Conservation (phyloP, 129 eudicot genomes). For the Lonicera japonica region DNA sequence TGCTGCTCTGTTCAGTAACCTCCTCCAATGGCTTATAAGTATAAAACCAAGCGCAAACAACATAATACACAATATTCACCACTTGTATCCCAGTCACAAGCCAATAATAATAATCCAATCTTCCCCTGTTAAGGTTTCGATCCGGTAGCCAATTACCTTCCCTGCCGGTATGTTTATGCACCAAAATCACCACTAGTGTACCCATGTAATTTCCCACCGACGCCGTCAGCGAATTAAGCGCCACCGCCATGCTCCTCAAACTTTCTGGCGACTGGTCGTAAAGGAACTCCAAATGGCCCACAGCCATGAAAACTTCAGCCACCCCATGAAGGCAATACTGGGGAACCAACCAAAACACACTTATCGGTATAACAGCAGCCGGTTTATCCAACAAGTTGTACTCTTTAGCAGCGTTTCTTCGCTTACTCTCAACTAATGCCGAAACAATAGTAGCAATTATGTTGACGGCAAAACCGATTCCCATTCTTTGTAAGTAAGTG, state of each 20-base stretch:
- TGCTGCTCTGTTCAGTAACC: constrained; percentile 19
- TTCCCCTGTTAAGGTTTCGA: constrained; percentile 70
- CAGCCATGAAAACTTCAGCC: constrained; percentile 63
- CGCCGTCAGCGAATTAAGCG: constrained; percentile 48
- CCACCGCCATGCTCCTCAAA: constrained; percentile 84
- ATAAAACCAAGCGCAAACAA: constrained; percentile 52
- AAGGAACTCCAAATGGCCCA: constrained; percentile 85
- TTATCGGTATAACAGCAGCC: constrained; percentile 52
- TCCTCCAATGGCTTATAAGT: constrained; percentile 51
- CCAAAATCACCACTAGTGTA: constrained; percentile 56
- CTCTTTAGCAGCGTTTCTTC: constrained; percentile 58
- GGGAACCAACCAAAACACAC: constrained; percentile 82
- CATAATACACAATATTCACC: constrained; percentile 50
- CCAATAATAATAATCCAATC: constrained; percentile 75
- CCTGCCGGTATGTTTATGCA: constrained; percentile 62
- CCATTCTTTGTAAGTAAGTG: constrained; percentile 82
- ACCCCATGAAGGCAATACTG: constrained; percentile 73
- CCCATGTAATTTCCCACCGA: constrained; percentile 66
- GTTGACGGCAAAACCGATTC: constrained; percentile 64
- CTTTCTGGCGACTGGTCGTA: constrained; percentile 92
- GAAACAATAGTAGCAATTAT: constrained; percentile 58
- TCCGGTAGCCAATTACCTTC: constrained; percentile 77
- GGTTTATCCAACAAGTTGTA: constrained; percentile 62
- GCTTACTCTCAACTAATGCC: constrained; percentile 57
- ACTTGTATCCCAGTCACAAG: constrained; percentile 61